Conservation (phyloP, 2,329 filamentous ascomycete genomes). For the Didymella keratinophila region DNA sequence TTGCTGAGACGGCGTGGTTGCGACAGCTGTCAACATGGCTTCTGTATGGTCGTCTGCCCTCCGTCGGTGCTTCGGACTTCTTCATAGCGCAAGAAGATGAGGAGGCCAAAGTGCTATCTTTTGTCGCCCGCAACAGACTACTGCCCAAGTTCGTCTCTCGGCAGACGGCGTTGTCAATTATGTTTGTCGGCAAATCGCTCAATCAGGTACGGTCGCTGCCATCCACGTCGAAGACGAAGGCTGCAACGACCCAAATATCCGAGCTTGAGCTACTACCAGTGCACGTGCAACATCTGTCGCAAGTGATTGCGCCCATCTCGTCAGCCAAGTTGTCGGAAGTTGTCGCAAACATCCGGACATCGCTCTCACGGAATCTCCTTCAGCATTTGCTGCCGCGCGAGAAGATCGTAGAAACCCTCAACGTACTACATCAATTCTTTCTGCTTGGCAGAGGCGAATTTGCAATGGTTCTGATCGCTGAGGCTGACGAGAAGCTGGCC, state of each 20-base stretch:
- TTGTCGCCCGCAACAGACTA: slow-evolving; percentile 55
- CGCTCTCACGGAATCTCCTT: slow-evolving; percentile 82
- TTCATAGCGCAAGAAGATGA: slow-evolving; percentile 67
- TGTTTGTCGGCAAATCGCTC: slow-evolving; percentile 89
- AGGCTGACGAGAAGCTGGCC: slow-evolving; percentile 82
- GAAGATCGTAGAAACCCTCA: slow-evolving; percentile 78
- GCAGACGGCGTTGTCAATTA: slow-evolving; percentile 78
- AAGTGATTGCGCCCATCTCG: slow-evolving; percentile 76
- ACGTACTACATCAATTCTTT: slow-evolving; percentile 84
- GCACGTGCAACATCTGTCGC: slow-evolving; percentile 74
- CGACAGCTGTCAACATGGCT: slow-evolving; percentile 91
- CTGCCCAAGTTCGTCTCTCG: slow-evolving; percentile 81
- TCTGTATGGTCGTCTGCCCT: slow-evolving; percentile 83
- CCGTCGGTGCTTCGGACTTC: slow-evolving; percentile 82
- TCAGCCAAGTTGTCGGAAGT: slow-evolving; percentile 73
- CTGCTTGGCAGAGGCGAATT: slow-evolving; percentile 90
- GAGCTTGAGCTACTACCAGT: slow-evolving; percentile 69
- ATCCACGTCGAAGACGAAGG: slow-evolving; percentile 40
- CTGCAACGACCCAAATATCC: slow-evolving; percentile 40
- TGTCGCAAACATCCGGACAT: slow-evolving; percentile 78
- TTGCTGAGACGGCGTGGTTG: slow-evolving; percentile 90
- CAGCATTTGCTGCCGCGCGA: slow-evolving; percentile 81
- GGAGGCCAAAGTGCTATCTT: slow-evolving; percentile 41
- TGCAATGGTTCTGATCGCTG: slow-evolving; percentile 81
- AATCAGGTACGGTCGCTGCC: slow-evolving; percentile 73